Evolutionary conservation across 805 yeast species (phyloP).

Genomic region (Ogataea angusta): DNA sequence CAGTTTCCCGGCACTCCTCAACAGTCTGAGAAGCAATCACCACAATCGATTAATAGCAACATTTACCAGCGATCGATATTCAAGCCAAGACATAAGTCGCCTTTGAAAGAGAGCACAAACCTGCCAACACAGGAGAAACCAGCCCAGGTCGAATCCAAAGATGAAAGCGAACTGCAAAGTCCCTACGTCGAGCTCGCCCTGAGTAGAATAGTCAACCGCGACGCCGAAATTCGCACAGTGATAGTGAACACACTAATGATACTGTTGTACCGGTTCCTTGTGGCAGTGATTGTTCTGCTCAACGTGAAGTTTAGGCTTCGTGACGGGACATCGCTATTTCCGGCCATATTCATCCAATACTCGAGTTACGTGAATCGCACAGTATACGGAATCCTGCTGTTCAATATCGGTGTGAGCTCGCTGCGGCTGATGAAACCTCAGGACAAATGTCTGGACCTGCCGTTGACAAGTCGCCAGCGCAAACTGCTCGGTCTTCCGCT

Average conservation of each 20-base stretch:
- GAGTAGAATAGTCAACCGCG: slow-evolving; percentile 42
- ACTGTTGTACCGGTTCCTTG: slow-evolving; percentile 30
- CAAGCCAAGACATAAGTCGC: slow-evolving; percentile 14
- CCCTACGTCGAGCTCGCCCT: slow-evolving; percentile 46
- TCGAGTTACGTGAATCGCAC: slow-evolving; percentile 18
- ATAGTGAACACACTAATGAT: slow-evolving; percentile 29
- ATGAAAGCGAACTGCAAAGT: slow-evolving; percentile 22
- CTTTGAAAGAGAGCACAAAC: slow-evolving; percentile 6
- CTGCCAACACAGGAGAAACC: slow-evolving; percentile 3
- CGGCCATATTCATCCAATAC: background rate
- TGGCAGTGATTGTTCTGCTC: slow-evolving; percentile 23
- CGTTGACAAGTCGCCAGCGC: slow-evolving; percentile 45
- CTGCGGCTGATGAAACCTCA: slow-evolving; percentile 37
- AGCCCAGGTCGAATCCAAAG: background rate
- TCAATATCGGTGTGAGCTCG: slow-evolving; percentile 30
- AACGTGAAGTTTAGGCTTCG: slow-evolving; percentile 13
- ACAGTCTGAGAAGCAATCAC: background rate
- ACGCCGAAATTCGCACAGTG: slow-evolving; percentile 34
- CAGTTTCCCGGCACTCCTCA: slow-evolving; percentile 8
- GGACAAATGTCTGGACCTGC: slow-evolving; percentile 51
- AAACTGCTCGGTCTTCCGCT: slow-evolving; percentile 41
- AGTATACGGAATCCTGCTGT: slow-evolving; percentile 25
- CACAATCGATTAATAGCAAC: slow-evolving; percentile 5
- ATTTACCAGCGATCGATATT: slow-evolving; percentile 25
- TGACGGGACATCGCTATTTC: background rate